These are phyloP conservation scores for Amoebophrya sp. DNA, from an alignment of 169 alveolate species.

Conservation along the genomic window DNA sequence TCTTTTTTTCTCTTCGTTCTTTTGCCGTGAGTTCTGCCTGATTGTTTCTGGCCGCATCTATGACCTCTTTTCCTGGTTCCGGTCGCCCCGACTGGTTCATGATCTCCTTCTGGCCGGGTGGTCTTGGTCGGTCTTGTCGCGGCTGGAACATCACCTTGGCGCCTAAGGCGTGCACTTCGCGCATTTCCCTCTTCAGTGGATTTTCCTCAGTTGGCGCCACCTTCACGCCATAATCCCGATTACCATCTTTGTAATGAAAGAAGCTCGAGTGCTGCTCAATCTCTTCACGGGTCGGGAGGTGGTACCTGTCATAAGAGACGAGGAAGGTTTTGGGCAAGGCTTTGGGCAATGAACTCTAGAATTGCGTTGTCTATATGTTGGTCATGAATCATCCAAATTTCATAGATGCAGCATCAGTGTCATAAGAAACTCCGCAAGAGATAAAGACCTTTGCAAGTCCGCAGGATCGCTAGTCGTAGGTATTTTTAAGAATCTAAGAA, in stretches of 20 bases:
- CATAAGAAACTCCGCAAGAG: no score
- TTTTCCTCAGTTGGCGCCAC: not conserved
- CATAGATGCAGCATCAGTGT: no score
- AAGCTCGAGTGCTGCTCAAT: not conserved
- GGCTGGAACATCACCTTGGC: not conserved
- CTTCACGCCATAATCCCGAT: not conserved
- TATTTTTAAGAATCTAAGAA: no score
- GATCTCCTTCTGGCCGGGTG: not conserved
- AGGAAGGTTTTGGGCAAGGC: no score
- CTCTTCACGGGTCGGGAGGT: not conserved
- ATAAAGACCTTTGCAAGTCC: not conserved
- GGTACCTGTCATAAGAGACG: not conserved
- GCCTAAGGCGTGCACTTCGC: not conserved
- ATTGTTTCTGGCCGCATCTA: not conserved
- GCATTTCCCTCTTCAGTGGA: not conserved
- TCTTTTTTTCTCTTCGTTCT: not conserved
- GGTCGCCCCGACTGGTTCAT: not conserved
- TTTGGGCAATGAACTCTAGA: no score
- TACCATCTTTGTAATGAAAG: not conserved
- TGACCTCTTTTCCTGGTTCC: not conserved
- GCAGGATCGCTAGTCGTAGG: not conserved
- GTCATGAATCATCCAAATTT: no score
- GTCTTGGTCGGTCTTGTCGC: not conserved
- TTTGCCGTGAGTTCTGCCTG: not conserved
- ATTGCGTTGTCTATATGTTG: no score